Evolutionary conservation across 1,139 yeast genomes (phyloP), one percentile per base, ranked within the genome.

Genomic region (Kodamaea ohmeri): DNA sequence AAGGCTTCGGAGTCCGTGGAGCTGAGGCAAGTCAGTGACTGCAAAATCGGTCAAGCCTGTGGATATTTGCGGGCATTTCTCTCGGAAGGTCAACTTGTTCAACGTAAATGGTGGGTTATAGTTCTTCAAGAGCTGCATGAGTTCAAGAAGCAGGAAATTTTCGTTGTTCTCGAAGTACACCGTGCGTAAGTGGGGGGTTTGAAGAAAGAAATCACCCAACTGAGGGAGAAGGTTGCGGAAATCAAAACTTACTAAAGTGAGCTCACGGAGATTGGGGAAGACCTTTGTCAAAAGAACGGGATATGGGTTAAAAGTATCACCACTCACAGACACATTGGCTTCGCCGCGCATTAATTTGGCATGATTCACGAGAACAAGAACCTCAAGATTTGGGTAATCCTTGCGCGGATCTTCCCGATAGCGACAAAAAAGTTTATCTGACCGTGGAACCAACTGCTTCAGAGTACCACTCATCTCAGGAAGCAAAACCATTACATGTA

Each of bases 121-220:
- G 42, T 61, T 60, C 29, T 60, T 52, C 6, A 68, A 44, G 29
- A 67, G 48, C 32, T 56, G 60, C 15, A 68, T 44, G 28, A 68
- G 58, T n/a, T 52, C 53, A 8, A 55, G 46, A 19, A 68, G 42
- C 7, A 60, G 43, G 22, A 69, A 51, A 25, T 53, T 55, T 4
- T 45, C 43, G 45, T 68, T 68, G 39, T 68, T 64, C 42, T 70
- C 76, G 26, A 69, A 46, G 21, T 54, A 53, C 4, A 69, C 22
- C 8, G 43, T 52, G 22, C 40, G 50, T 13, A 69, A 46, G 3
- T 49, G 36, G 0, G 50, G 44, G 4, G 55, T 39, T 1, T 39
- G 44, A 2, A 52, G 35, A n/a, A 67, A 42, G 34, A 67, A 64
- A 2, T 51, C 49, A 3, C 71, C 71, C 22, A 67, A 56, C 6